phyloP scores from a whole-genome alignment of 208 protist genomes.

The Wallacemonas sp. region DNA sequence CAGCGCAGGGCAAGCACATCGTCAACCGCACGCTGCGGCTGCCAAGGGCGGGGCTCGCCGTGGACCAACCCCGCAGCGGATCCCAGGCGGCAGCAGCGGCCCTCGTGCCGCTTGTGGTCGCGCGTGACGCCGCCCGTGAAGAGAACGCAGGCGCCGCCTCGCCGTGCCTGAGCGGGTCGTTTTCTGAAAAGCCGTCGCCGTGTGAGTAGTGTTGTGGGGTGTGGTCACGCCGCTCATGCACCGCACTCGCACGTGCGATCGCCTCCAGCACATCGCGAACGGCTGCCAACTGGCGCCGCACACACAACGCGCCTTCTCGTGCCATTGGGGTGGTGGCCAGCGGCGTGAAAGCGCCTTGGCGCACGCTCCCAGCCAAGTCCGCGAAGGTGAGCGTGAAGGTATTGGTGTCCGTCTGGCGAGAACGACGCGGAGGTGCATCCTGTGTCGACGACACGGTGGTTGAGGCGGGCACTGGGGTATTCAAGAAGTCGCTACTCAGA shows the following conservation, averaged over 20 bases:
- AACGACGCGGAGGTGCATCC: too few relatives aligned
- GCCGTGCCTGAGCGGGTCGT: background rate
- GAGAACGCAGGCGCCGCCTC: background rate
- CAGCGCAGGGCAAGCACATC: background rate
- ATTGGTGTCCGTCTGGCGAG: too few relatives aligned
- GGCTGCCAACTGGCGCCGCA: background rate
- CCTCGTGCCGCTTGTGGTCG: too few relatives aligned
- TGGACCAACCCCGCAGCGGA: background rate
- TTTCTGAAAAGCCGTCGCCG: too few relatives aligned
- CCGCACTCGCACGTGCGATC: conserved; percentile 1
- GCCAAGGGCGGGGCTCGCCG: background rate
- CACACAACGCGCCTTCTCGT: conserved; percentile 9
- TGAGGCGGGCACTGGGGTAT: too few relatives aligned
- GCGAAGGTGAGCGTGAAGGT: conserved; percentile 46
- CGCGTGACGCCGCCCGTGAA: too few relatives aligned
- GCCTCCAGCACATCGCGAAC: conserved; percentile 9
- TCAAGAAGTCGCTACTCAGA: too few relatives aligned
- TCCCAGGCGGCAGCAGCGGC: background rate
- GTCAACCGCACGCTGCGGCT: conserved; percentile 1
- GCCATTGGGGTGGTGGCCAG: background rate
- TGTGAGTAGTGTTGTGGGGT: background rate
- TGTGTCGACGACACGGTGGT: too few relatives aligned
- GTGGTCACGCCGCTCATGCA: too few relatives aligned
- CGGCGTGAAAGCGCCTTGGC: conserved; percentile 20
- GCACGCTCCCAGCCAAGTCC: conserved; percentile 75